Base-by-base conservation (phyloP, 1,284 basidiomycete species). In the Microbotryomycetes sp. region DNA sequence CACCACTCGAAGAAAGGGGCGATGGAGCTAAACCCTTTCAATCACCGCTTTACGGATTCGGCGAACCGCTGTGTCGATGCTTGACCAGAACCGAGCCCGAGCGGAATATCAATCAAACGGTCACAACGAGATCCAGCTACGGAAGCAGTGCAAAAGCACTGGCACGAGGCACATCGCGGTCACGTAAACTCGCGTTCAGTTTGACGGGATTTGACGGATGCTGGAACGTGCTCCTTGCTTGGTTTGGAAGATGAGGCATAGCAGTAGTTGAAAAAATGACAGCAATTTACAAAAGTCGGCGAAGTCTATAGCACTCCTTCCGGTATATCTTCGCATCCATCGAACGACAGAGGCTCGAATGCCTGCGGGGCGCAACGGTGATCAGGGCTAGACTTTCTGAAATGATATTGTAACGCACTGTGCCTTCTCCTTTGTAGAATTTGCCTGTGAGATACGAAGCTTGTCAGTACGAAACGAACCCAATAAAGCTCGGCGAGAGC, bases 261-360 rank as follows among this genome's bases (percentile, higher is more conserved):
- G 35, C 11, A 41, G 11, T 9, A 41, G 9, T 9, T 41, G 35
- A 41, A 41, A 41, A n/a, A n/a, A n/a, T n/a, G n/a, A n/a, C 9
- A 41, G 35, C 9, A 9, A 50, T 23, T 9, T 50, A 50, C 27
- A 50, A 50, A 15, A 11, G 15, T 50, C 9, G 9, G 21, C 27
- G 27, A 50, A 27, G 11, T 50, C 48, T 21, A 50, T 27, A 23
- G 27, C n/a, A 66, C 59, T 6, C 62, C 62, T n/a, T 64, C 59
- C 3, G 65, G 65, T 29, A 66, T 66, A 55, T 66, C 65, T 18
- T 67, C 60, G 5, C 48, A 56, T 3, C 64, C 68, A 2, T 61
- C 68, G 26, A 72, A 72, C 6, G 64, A 58, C 13, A 72, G 60
- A n/a, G 71, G 71, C 24, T 57, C 59, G 60, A 72, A 72, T 0